Conservation (phyloP, 192 early-diverging fungal species). For the Spizellomyces punctatus region DNA sequence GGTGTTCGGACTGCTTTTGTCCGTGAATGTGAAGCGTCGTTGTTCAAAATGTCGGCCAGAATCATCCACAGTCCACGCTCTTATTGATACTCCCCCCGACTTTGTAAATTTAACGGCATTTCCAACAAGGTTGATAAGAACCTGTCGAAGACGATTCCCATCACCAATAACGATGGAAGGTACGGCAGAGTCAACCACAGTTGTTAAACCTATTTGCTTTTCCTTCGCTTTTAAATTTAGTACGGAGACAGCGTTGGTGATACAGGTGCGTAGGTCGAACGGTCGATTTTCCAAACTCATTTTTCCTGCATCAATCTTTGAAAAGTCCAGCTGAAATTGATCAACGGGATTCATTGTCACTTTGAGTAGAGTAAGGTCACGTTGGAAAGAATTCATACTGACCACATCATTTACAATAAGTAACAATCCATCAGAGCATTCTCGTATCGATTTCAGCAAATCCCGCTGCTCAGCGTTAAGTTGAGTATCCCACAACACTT, state of each 20-base stretch:
- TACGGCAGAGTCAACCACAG: neutral
- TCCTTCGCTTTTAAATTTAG: neutral
- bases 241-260: neutral
- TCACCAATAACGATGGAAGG: conserved; percentile 38
- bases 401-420: conserved; percentile 36
- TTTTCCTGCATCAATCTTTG: conserved; percentile 32
- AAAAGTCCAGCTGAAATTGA: conserved; percentile 19
- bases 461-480: conserved; percentile 29
- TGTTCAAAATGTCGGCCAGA: too few relatives aligned
- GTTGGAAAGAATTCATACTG: neutral
- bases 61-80: neutral
- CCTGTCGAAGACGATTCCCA: conserved; percentile 55
- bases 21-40: too few relatives aligned
- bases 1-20: too few relatives aligned
- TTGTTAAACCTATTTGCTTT: neutral
- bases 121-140: conserved; percentile 54
- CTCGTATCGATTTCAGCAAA: conserved; percentile 15
- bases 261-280: conserved; percentile 15
- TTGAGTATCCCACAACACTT: conserved; percentile 17
- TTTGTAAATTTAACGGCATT: conserved; percentile 38
- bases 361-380: too few relatives aligned
- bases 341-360: neutral
- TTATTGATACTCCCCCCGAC: neutral
- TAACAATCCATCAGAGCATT: conserved; percentile 34
- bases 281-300: conserved; percentile 13